These are phyloP conservation scores for Cladophialophora immunda DNA, from an alignment of 2,329 filamentous ascomycete species.

Conservation along the genomic window DNA sequence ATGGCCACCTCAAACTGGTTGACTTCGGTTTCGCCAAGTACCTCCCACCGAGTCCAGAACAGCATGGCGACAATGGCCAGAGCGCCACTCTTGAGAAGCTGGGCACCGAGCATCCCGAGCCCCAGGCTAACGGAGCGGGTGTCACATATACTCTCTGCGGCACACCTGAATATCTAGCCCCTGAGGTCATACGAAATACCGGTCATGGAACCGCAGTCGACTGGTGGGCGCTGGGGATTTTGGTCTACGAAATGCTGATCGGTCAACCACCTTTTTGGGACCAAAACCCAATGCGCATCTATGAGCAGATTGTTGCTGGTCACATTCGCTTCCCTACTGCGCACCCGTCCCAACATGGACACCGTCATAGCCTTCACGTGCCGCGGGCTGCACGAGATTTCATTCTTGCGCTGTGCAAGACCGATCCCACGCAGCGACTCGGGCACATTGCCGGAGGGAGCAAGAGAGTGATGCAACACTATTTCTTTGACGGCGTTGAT, in stretches of 20 bases:
- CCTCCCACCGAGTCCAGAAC: constrained; percentile 50
- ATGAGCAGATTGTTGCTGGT: constrained; percentile 73
- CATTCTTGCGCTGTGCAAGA: constrained; percentile 69
- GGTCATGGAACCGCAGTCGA: constrained; percentile 72
- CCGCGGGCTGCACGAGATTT: constrained; percentile 64
- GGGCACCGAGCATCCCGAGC: constrained; percentile 28
- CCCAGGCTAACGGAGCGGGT: constrained; percentile 35
- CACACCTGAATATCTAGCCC: constrained; percentile 72
- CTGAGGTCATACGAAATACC: constrained; percentile 72
- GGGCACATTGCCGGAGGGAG: constrained; percentile 70
- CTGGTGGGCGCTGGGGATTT: constrained; percentile 74
- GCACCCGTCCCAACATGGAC: constrained; percentile 56
- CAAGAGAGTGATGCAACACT: constrained; percentile 66
- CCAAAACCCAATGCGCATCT: constrained; percentile 74
- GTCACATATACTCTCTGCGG: constrained; percentile 71
- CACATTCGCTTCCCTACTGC: constrained; percentile 67
- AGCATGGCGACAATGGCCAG: constrained; percentile 22
- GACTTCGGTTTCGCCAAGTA: constrained; percentile 76
- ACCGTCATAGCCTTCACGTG: constrained; percentile 39
- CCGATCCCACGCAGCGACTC: constrained; percentile 69
- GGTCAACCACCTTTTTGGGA: constrained; percentile 75
- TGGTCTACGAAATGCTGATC: constrained; percentile 73
- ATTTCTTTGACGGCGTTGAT: constrained; percentile 68
- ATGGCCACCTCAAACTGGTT: constrained; percentile 72
- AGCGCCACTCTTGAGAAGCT: constrained; percentile 18